A percentile compares a stretch with the other conserved stretches of the same genome.
These are phyloP conservation scores for Malus sylvestris DNA, from an alignment of 306 rosid species.

Conservation along the genomic window DNA sequence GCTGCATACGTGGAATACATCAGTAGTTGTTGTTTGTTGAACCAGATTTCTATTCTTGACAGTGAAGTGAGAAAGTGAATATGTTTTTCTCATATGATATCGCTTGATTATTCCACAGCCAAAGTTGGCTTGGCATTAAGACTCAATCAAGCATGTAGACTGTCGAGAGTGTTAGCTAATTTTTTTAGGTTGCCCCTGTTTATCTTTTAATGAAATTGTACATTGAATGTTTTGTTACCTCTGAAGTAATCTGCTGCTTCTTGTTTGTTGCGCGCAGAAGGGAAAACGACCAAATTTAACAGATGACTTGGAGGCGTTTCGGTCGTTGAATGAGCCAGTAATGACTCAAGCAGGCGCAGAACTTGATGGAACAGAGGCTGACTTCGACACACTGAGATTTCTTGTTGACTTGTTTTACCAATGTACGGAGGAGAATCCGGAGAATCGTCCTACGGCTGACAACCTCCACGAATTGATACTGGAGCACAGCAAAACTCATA, in stretches of 20 bases:
- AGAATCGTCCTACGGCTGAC: constrained; percentile 67
- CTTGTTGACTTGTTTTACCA: constrained; percentile 64
- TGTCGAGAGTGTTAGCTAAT: not conserved
- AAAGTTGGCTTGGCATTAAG: not conserved
- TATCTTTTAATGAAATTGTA: not conserved
- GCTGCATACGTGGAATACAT: not conserved
- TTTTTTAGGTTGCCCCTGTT: not conserved
- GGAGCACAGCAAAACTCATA: constrained; percentile 19
- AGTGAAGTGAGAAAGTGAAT: not conserved
- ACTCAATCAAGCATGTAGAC: not conserved
- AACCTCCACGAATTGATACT: constrained; percentile 53
- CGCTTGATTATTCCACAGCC: not conserved
- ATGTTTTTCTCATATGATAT: not conserved
- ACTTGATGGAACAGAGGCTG: constrained; percentile 33
- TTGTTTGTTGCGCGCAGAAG: constrained; percentile 25
- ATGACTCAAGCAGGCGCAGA: constrained; percentile 53
- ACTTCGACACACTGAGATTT: constrained; percentile 32
- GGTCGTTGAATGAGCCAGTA: constrained; percentile 38
- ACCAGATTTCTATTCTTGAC: not conserved
- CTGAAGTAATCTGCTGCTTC: not conserved
- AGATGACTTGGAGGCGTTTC: constrained; percentile 51
- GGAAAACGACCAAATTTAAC: constrained; percentile 66
- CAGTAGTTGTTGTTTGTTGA: not conserved
- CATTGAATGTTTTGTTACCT: not conserved
- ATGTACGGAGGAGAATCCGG: constrained; percentile 61